phyloP scores from a whole-genome alignment of 495 filamentous ascomycete species.

The Ramalina intermedia region DNA sequence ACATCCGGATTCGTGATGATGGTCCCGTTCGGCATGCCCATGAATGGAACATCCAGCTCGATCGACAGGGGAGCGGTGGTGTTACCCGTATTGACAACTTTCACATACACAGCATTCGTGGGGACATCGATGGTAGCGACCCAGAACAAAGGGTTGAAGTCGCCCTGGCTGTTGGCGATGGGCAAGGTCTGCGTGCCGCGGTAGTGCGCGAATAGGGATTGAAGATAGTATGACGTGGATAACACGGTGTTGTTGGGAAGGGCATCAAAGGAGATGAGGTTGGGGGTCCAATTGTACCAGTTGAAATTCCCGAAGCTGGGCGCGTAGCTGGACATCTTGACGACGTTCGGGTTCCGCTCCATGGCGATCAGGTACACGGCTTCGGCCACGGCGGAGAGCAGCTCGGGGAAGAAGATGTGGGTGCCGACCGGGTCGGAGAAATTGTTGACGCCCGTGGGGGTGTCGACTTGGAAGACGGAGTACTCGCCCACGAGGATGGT shows the following conservation, averaged over 20 bases:
- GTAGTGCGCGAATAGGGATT: constrained; percentile 37
- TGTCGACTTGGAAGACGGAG: constrained; percentile 37
- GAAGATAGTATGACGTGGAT: constrained; percentile 24
- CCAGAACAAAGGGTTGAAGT: constrained; percentile 43
- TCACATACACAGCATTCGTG: constrained; percentile 21
- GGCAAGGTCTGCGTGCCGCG: constrained; percentile 42
- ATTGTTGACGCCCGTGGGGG: constrained; percentile 28
- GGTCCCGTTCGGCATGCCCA: constrained; percentile 22
- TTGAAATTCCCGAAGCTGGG: constrained; percentile 32
- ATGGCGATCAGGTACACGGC: constrained; percentile 53
- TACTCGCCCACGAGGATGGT: constrained; percentile 40
- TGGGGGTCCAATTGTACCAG: constrained; percentile 17
- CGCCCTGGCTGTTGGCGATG: constrained; percentile 22
- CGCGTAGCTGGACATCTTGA: constrained; percentile 39
- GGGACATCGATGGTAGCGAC: constrained; percentile 32
- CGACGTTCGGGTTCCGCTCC: constrained; percentile 48
- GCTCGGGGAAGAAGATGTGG: constrained; percentile 28
- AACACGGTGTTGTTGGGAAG: constrained; percentile 27
- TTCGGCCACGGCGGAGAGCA: constrained; percentile 47
- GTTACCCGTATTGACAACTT: constrained; percentile 19
- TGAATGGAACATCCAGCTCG: constrained; percentile 17
- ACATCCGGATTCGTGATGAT: constrained; percentile 23
- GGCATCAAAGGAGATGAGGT: constrained; percentile 29
- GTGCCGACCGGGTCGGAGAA: constrained; percentile 19
- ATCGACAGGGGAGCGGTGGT: constrained; percentile 20